Evolutionary conservation across 1,284 basidiomycete species (phyloP).

Genomic region (Xerocomus amazonicus): DNA sequence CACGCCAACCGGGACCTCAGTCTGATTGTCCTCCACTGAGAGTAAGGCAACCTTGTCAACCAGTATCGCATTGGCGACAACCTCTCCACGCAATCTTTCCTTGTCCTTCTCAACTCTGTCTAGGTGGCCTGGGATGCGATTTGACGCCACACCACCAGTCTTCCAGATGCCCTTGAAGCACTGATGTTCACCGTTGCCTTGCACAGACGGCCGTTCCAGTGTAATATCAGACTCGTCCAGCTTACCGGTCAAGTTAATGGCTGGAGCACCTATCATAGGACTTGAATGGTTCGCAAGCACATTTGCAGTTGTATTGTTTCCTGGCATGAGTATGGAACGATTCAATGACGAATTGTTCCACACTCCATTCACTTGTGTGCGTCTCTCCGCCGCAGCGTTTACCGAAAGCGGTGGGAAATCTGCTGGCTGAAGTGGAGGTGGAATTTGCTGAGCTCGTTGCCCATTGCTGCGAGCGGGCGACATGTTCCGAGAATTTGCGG

Average conservation of each 20-base stretch:
- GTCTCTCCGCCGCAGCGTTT: conserved; percentile 43
- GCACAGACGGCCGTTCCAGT: conserved; percentile 49
- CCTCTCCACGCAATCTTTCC: conserved; percentile 34
- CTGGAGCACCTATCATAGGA: conserved; percentile 6
- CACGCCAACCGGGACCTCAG: conserved; percentile 10
- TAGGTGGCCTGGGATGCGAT: conserved; percentile 14
- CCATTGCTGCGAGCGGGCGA: conserved; percentile 39
- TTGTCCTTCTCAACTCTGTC: conserved; percentile 32
- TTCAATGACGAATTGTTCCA: conserved; percentile 62
- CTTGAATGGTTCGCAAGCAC: conserved; percentile 39
- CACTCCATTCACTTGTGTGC: conserved; percentile 53
- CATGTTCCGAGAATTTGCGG: conserved; percentile 37
- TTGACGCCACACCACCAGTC: conserved; percentile 8
- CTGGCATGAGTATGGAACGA: conserved; percentile 51
- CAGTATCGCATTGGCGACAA: conserved; percentile 34
- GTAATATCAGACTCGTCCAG: conserved; percentile 48
- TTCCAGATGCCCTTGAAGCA: conserved; percentile 46
- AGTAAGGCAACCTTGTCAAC: conserved; percentile 31
- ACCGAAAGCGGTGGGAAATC: conserved; percentile 70
- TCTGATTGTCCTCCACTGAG: conserved; percentile 25
- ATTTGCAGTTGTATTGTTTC: conserved; percentile 22
- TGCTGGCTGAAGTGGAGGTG: conserved; percentile 50
- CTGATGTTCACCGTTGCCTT: conserved; percentile 50
- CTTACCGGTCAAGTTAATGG: conserved; percentile 14
- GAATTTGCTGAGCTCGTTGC: conserved; percentile 33